Evolutionary conservation across 257 asterid species (phyloP), one percentile per base, ranked within the genome.

Genomic region (Lycium ferocissimum): DNA sequence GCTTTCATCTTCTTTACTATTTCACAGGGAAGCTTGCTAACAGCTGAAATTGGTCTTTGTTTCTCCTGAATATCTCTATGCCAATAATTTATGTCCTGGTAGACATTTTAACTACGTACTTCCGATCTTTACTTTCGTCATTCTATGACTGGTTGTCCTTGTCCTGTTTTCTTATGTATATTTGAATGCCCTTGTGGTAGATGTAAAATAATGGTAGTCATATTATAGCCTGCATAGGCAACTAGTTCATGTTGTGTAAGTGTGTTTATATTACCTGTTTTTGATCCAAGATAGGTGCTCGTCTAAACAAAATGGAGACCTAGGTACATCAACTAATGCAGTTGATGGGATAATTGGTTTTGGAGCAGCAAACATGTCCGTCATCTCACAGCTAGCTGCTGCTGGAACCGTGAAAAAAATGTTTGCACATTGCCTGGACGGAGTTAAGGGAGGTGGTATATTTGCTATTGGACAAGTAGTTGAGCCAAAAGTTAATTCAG

Each of bases 331-430:
- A 65, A 58, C 92, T 59, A 88, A 85, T 87, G 94, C 93, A 63
- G 91, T 91, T 84, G 96, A 91, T 72, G 96, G 96, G 81, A 89
- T 93, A 47, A 86, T 93, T 79, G 96, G 96, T 67, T 90, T 93
- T 76, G 96, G 96, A 89, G 93, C 89, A 88, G 89, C 91, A 84
- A 91, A 92, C 66, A 85, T 91, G 20, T 93, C 96, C 59, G 72
- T 91, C 71, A 89, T 93, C 90, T 92, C 96, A 9, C 96, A 93
- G 87, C 92, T 93, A 81, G 90, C 94, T 58, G 82, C 69, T 14
- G 61, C 91, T 54, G 89, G 90, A 80, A 89, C 88, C 85, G 89
- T 88, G 61, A 91, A 88, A 85, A 93, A 78, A 81, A 80, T 90
- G 15, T 93, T 91, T 83, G 89, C 96, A 79, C 96, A 93, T 87